These are phyloP conservation scores for Cucurbita maxima DNA, from an alignment of 306 rosid species.

Conservation along the genomic window DNA sequence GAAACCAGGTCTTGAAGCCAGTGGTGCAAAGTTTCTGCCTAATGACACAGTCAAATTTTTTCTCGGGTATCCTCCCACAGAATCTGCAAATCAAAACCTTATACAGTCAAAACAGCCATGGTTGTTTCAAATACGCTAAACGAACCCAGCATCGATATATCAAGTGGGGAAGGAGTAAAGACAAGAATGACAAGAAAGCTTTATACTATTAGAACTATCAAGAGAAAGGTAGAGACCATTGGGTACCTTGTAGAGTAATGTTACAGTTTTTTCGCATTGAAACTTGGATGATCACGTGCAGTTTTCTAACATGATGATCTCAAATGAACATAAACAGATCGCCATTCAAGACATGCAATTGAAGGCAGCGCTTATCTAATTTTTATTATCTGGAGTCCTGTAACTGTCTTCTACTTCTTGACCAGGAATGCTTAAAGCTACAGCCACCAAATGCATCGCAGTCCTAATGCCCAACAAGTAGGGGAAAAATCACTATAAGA, in stretches of 20 bases:
- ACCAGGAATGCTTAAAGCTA: neutral
- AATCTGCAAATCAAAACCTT: constrained; percentile 17
- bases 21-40: constrained; percentile 15
- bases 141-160: neutral
- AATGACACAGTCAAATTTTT: constrained; percentile 8
- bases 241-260: constrained; percentile 7
- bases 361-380: neutral
- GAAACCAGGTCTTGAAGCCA: constrained; percentile 18
- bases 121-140: neutral
- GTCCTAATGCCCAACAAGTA: neutral
- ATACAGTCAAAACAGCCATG: constrained; percentile 3
- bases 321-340: neutral
- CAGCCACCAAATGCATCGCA: neutral
- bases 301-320: constrained; percentile 1
- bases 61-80: constrained; percentile 14
- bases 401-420: neutral
- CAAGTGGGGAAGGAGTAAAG: neutral
- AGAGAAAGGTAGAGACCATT: neutral
- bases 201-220: neutral
- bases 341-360: constrained; percentile 2
- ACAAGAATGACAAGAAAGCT: neutral
- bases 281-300: neutral
- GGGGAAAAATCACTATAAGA: neutral
- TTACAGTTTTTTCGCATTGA: constrained; percentile 8
- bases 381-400: neutral